Base-by-base conservation (phyloP, 805 yeast genomes). In the Wickerhamomyces chaumierensis region DNA sequence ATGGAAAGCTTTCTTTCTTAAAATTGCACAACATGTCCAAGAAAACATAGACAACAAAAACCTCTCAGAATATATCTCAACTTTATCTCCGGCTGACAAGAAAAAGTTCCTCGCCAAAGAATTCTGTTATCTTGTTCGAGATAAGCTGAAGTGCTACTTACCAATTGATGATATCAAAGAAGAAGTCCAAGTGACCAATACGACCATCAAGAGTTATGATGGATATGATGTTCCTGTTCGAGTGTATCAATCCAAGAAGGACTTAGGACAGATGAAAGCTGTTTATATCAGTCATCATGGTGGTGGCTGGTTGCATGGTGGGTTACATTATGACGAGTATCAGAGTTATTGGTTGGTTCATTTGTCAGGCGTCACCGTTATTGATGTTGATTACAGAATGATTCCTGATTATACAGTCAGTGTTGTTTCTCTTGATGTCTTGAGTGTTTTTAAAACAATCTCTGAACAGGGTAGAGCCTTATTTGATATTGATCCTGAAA, bases 361-460 rank as follows among this genome's bases (percentile, higher is more conserved):
- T 19, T 16, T 19, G 11, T n/a, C 36, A 5, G 36, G 31, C 12
- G 36, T 34, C 17, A 34, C 36, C 13, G 69, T 66, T n/a, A 52
- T 69, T 12, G 54, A 62, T 12, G 66, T 69, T 16, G 72, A 69
- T 49, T 70, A 70, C 49, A 44, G 75, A 33, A 49, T 68, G 38
- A 72, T 73, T 0, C 76, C 75, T 3, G 71, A 69, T 47, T 42
- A 54, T 44, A 66, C 66, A 18, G 69, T 55, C 47, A 73, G 75
- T 2, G 68, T 71, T 14, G 58, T 64, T 34, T 60, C 64, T 3
- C 60, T 67, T 12, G 74, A 68, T 51, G 47, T 17, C 63, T 17
- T 63, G 52, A 41, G 60, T 56, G 38, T 46, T 68, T 20, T 15
- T 18, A 31, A 31, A 31, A 31, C 33, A 8, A 18, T 31, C 12